phyloP scores from a whole-genome alignment of 495 filamentous ascomycete genomes.

The Aspergillus funiculosus region DNA sequence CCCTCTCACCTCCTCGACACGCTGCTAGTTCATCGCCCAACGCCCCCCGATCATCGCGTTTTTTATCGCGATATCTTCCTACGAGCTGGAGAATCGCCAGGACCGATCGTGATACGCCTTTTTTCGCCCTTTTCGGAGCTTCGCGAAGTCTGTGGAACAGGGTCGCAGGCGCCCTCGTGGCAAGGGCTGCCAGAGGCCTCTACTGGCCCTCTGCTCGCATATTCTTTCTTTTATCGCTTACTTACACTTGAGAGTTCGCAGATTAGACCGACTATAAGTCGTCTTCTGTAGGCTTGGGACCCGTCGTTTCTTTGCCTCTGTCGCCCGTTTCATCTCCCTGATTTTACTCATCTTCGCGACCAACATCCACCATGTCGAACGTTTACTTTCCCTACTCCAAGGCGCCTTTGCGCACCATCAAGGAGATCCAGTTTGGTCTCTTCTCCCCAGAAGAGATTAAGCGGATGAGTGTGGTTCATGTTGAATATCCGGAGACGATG shows the following conservation, averaged over 20 bases:
- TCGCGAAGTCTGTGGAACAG: conserved; percentile 39
- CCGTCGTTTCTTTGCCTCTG: conserved; percentile 2
- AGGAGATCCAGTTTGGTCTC: conserved; percentile 98
- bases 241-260: conserved; percentile 5
- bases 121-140: conserved; percentile 32
- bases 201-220: conserved; percentile 41
- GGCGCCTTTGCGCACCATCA: conserved; percentile 89
- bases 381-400: conserved; percentile 86
- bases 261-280: neutral
- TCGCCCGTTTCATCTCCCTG: conserved; percentile 4
- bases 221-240: conserved; percentile 32
- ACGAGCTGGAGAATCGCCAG: conserved; percentile 23
- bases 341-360: conserved; percentile 13
- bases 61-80: conserved; percentile 40
- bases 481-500: conserved; percentile 97
- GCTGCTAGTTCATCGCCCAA: conserved; percentile 28
- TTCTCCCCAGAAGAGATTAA: conserved; percentile 97
- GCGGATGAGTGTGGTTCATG: conserved; percentile 87
- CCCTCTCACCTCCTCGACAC: conserved; percentile 41
- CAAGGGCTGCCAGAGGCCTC: conserved; percentile 51
- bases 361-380: conserved; percentile 73
- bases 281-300: conserved; percentile 2
- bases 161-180: conserved; percentile 50
- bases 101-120: conserved; percentile 19
- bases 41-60: conserved; percentile 39